These are phyloP conservation scores for Monilinia fructicola DNA, from an alignment of 2,329 filamentous ascomycete species.

Conservation along the genomic window DNA sequence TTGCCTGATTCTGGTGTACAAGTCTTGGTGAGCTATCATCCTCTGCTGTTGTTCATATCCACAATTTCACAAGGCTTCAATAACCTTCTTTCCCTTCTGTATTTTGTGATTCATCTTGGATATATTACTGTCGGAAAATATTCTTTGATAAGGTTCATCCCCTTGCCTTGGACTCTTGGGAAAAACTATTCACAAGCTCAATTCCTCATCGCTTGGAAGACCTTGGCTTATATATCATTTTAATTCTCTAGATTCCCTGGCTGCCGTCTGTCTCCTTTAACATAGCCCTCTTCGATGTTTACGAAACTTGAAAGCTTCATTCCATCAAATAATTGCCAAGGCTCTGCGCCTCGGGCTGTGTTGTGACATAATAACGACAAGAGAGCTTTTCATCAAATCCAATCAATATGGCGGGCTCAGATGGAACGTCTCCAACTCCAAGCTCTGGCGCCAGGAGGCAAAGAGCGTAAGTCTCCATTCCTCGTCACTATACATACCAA, in stretches of 20 bases:
- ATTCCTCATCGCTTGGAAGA: slow-evolving; percentile 7
- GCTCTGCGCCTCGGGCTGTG: slow-evolving; percentile 37
- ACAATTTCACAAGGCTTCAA: background rate
- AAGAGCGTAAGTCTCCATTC: slow-evolving; percentile 39
- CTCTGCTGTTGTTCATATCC: slow-evolving; percentile 10
- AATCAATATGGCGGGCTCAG: slow-evolving; percentile 32
- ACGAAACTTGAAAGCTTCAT: slow-evolving; percentile 25
- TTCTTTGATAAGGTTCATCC: too few species aligned
- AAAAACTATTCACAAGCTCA: background rate
- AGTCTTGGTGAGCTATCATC: slow-evolving; percentile 14
- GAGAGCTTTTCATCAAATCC: slow-evolving; percentile 22
- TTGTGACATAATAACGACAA: slow-evolving; percentile 29
- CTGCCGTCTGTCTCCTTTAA: background rate
- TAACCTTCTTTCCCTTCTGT: background rate
- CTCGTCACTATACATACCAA: slow-evolving; percentile 31
- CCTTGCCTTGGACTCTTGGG: background rate
- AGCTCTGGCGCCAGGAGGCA: slow-evolving; percentile 37
- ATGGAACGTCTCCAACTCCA: slow-evolving; percentile 32
- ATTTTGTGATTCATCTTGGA: slow-evolving; percentile 3
- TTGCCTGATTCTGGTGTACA: background rate
- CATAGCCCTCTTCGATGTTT: slow-evolving; percentile 35
- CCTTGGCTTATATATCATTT: slow-evolving; percentile 34
- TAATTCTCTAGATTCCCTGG: slow-evolving; percentile 18
- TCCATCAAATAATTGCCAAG: slow-evolving; percentile 32
- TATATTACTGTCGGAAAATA: background rate